phyloP scores from a whole-genome alignment of 192 early-diverging fungal species.

The Gamsiella multidivaricata region DNA sequence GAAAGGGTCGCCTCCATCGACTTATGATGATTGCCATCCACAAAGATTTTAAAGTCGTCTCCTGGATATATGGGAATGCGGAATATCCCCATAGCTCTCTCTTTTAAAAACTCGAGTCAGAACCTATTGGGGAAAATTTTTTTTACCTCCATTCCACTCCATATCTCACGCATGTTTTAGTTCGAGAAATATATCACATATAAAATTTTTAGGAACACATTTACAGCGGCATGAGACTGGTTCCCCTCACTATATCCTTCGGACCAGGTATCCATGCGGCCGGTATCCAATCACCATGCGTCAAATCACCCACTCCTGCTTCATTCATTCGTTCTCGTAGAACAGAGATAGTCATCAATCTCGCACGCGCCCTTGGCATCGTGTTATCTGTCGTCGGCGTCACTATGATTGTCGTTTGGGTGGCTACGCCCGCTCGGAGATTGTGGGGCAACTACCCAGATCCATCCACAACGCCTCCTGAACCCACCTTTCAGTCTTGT shows the following conservation, averaged over 20 bases:
- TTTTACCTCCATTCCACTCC: neutral
- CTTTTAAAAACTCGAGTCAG: no score
- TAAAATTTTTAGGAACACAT: neutral
- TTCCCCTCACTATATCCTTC: conserved; percentile 31
- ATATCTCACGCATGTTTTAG: neutral
- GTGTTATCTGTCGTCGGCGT: conserved; percentile 30
- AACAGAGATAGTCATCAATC: conserved; percentile 29
- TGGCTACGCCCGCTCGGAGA: neutral
- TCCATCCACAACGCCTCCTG: neutral
- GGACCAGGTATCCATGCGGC: neutral
- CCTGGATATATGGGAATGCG: conserved; percentile 9
- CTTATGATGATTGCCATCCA: neutral
- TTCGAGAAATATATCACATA: neutral
- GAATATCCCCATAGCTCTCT: neutral
- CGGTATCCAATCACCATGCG: conserved; percentile 33
- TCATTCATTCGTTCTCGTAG: conserved; percentile 35
- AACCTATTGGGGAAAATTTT: no score
- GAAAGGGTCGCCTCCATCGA: neutral
- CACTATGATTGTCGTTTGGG: conserved; percentile 18
- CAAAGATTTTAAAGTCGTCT: conserved; percentile 41
- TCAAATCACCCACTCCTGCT: conserved; percentile 44
- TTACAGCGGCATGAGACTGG: conserved; percentile 20
- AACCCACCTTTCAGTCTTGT: conserved; percentile 22
- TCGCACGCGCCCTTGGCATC: conserved; percentile 29
- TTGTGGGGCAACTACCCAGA: neutral